Conservation (phyloP, 805 yeast species). For the Limtongia smithiae region DNA sequence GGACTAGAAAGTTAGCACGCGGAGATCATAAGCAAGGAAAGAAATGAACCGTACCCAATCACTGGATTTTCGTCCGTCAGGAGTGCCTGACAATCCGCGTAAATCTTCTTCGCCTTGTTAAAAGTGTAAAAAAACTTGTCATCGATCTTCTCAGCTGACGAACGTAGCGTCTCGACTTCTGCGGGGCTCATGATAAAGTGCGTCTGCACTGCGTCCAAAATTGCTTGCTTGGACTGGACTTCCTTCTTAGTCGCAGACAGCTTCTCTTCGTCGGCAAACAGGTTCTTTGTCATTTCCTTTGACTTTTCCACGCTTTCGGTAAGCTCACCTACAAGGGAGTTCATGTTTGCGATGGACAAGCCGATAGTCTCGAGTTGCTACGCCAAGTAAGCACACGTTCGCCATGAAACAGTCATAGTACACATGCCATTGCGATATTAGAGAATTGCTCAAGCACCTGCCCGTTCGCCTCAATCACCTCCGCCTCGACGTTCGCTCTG, state of each 20-base stretch:
- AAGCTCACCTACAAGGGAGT: constrained; percentile 33
- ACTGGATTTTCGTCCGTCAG: constrained; percentile 58
- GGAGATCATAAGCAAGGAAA: neutral
- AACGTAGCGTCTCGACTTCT: constrained; percentile 58
- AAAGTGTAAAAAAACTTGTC: constrained; percentile 59
- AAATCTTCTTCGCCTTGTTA: constrained; percentile 59
- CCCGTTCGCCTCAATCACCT: constrained; percentile 36
- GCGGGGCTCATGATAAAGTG: constrained; percentile 66
- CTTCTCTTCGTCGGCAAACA: constrained; percentile 27
- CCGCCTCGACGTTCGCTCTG: constrained; percentile 37
- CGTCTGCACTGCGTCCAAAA: constrained; percentile 43
- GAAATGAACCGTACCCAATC: constrained; percentile 28
- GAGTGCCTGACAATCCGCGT: constrained; percentile 63
- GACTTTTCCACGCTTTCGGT: constrained; percentile 10
- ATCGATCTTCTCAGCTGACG: constrained; percentile 37
- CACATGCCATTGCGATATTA: constrained; percentile 32
- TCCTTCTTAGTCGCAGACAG: constrained; percentile 27
- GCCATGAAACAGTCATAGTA: neutral
- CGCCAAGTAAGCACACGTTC: constrained; percentile 1
- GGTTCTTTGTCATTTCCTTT: constrained; percentile 26
- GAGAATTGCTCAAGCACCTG: constrained; percentile 37
- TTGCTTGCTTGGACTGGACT: constrained; percentile 29
- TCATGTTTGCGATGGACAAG: constrained; percentile 29
- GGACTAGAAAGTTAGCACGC: constrained; percentile 26
- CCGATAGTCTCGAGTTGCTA: constrained; percentile 31